Evolutionary conservation across 805 yeast species (phyloP).

Genomic region (Starmerella potacharoeniae): DNA sequence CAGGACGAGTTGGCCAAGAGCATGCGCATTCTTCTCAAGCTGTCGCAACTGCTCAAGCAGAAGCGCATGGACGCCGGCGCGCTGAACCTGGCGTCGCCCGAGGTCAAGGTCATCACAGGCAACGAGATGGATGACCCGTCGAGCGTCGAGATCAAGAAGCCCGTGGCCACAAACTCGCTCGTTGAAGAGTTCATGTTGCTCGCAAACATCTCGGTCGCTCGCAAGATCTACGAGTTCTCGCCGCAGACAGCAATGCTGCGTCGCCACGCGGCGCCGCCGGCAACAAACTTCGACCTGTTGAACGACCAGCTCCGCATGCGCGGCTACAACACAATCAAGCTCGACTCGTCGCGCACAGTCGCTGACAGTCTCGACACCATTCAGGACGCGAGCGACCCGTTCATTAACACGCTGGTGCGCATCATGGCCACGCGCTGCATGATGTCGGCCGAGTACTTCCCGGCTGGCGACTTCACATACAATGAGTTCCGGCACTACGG

Average conservation of each 20-base stretch:
- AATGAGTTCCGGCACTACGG: constrained; percentile 95
- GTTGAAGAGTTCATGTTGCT: constrained; percentile 98
- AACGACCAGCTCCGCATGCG: constrained; percentile 80
- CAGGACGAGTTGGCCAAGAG: constrained; percentile 80
- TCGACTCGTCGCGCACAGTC: constrained; percentile 78
- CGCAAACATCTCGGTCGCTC: constrained; percentile 92
- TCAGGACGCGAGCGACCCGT: constrained; percentile 70
- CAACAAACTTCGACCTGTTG: constrained; percentile 77
- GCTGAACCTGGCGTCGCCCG: constrained; percentile 91
- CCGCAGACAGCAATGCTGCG: constrained; percentile 98
- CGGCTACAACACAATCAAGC: constrained; percentile 61
- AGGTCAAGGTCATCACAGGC: constrained; percentile 93
- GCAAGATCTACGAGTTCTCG: constrained; percentile 79
- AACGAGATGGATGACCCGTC: constrained; percentile 95
- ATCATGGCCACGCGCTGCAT: constrained; percentile 97
- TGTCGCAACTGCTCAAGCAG: constrained; percentile 80
- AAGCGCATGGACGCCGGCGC: constrained; percentile 92
- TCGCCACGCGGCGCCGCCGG: constrained; percentile 96
- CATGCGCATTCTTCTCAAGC: constrained; percentile 64
- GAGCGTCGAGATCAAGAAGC: constrained; percentile 82
- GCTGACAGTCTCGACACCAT: constrained; percentile 91
- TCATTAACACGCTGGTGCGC: constrained; percentile 84
- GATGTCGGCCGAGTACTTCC: constrained; percentile 98
- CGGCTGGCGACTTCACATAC: constrained; percentile 79
- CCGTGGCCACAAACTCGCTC: constrained; percentile 82